These are phyloP conservation scores for Conticribra guillardii DNA, from an alignment of 108 stramenopile genomes.

Conservation along the genomic window DNA sequence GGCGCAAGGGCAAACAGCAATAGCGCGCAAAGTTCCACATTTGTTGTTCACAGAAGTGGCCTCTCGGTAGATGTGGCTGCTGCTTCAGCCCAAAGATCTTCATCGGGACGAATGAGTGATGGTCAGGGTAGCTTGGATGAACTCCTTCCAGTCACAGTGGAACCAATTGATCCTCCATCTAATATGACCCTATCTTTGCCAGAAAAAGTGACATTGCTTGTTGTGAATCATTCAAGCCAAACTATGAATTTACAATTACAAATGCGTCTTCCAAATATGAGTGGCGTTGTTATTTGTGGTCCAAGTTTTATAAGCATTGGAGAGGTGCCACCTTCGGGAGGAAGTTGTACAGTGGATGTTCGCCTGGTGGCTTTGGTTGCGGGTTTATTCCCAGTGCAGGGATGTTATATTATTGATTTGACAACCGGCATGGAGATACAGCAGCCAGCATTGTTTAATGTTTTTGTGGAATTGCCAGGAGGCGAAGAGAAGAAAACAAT, in stretches of 20 bases:
- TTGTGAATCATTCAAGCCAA: constrained; percentile 77
- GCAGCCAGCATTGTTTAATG: constrained; percentile 78
- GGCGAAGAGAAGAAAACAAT: constrained; percentile 37
- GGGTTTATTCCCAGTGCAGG: constrained; percentile 66
- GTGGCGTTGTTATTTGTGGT: constrained; percentile 77
- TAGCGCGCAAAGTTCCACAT: constrained; percentile 37
- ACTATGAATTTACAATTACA: constrained; percentile 78
- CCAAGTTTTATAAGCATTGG: constrained; percentile 69
- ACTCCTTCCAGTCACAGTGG: constrained; percentile 77
- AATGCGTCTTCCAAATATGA: constrained; percentile 72
- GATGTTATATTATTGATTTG: constrained; percentile 79
- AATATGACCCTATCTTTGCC: constrained; percentile 56
- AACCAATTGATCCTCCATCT: constrained; percentile 80
- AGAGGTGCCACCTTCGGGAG: constrained; percentile 62
- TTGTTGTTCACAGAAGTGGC: constrained; percentile 73
- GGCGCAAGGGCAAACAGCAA: neutral
- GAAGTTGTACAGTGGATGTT: constrained; percentile 57
- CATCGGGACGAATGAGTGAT: constrained; percentile 20
- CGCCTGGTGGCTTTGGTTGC: constrained; percentile 64
- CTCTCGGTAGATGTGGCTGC: constrained; percentile 83
- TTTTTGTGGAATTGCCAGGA: constrained; percentile 59
- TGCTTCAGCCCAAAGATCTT: constrained; percentile 57
- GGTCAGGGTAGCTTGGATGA: constrained; percentile 47
- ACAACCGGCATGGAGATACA: constrained; percentile 61
- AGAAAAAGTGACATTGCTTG: constrained; percentile 56